phyloP scores from a whole-genome alignment of 2,329 filamentous ascomycete species.

The Huntiella moniliformis region DNA sequence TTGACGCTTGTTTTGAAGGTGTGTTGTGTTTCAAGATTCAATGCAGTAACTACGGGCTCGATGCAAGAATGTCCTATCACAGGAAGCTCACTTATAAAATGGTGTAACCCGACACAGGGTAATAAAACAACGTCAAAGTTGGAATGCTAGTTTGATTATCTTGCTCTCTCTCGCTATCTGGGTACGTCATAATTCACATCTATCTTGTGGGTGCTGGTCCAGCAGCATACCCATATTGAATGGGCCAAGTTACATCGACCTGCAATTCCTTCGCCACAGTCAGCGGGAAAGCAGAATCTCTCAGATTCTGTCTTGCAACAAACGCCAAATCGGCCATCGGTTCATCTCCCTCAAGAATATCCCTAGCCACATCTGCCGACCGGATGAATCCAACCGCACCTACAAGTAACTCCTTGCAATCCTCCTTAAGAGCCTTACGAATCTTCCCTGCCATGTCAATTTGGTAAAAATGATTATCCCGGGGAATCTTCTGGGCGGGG shows the following conservation, averaged over 20 bases:
- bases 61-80: too few species aligned
- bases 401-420: slow-evolving; percentile 38
- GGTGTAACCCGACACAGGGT: too few species aligned
- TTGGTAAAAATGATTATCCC: slow-evolving; percentile 52
- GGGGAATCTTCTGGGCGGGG: slow-evolving; percentile 37
- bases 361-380: slow-evolving; percentile 46
- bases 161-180: too few species aligned
- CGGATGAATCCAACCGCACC: slow-evolving; percentile 59
- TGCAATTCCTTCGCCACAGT: slow-evolving; percentile 53
- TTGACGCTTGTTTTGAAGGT: too few species aligned
- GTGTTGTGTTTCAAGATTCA: too few species aligned
- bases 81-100: too few species aligned
- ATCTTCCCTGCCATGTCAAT: slow-evolving; percentile 52
- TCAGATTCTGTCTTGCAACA: slow-evolving; percentile 57
- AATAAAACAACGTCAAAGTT: too few species aligned
- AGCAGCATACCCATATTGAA: slow-evolving; percentile 31
- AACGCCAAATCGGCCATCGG: slow-evolving; percentile 50
- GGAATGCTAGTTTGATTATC: too few species aligned
- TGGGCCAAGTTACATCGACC: slow-evolving; percentile 51
- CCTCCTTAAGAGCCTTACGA: slow-evolving; percentile 41
- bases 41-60: too few species aligned
- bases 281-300: slow-evolving; percentile 64
- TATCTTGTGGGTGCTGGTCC: too few species aligned
- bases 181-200: too few species aligned
- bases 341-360: slow-evolving; percentile 29